phyloP scores from a whole-genome alignment of 192 early-diverging fungal species.

The Phycomyces nitens region DNA sequence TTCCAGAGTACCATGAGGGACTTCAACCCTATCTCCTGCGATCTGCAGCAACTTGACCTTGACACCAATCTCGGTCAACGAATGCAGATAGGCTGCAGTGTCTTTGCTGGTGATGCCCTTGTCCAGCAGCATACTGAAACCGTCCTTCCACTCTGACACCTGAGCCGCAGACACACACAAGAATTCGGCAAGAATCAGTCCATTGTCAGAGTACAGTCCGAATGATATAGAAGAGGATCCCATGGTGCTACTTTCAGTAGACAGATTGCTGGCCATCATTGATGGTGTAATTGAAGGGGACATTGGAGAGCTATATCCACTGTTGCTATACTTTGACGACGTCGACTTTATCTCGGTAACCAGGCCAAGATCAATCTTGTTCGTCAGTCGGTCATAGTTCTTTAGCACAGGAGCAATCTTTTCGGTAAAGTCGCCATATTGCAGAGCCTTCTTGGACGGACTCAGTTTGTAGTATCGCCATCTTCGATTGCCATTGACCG shows the following conservation, averaged over 20 bases:
- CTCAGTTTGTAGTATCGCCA: constrained; percentile 61
- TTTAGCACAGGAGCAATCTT: constrained; percentile 30
- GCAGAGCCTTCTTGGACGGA: constrained; percentile 53
- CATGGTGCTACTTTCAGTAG: no score
- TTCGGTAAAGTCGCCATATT: constrained; percentile 65
- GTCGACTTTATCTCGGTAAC: constrained; percentile 47
- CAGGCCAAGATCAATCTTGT: constrained; percentile 51
- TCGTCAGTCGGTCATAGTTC: constrained; percentile 40
- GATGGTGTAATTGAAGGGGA: no score
- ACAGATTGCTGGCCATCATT: no score
- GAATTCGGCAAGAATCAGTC: constrained; percentile 53
- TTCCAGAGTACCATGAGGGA: constrained; percentile 39
- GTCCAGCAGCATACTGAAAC: constrained; percentile 69
- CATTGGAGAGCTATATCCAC: no score
- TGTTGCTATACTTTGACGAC: constrained; percentile 8
- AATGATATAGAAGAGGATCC: constrained; percentile 13
- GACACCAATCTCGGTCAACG: constrained; percentile 66
- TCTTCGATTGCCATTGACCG: constrained; percentile 25
- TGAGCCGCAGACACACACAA: constrained; percentile 41
- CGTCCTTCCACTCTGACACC: constrained; percentile 71
- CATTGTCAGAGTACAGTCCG: constrained; percentile 40
- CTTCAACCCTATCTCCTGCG: constrained; percentile 59
- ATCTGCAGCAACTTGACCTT: constrained; percentile 64
- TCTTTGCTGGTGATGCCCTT: constrained; percentile 58
- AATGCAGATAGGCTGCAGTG: constrained; percentile 60